A percentile compares a stretch with the other conserved stretches of the same genome.
phyloP scores from a whole-genome alignment of 179 eudicot species.

The Spinacia oleracea region DNA sequence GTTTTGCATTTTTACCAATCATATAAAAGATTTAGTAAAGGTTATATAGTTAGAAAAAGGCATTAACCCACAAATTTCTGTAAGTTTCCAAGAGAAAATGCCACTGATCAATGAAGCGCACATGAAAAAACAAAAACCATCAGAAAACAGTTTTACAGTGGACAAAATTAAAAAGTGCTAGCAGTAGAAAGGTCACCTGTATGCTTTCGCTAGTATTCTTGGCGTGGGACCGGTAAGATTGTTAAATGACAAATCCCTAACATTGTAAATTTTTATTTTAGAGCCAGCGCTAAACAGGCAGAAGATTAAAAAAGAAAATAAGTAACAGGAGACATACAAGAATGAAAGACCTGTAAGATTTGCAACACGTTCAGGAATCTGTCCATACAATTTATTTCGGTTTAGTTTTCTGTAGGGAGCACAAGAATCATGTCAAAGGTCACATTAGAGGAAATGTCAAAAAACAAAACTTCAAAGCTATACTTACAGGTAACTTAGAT shows the following conservation, averaged over 20 bases:
- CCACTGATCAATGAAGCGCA: neutral
- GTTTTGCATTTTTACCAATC: neutral
- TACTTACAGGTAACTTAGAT: slow-evolving; percentile 82
- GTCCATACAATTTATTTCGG: slow-evolving; percentile 71
- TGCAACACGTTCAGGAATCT: slow-evolving; percentile 70
- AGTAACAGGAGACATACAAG: slow-evolving; percentile 65
- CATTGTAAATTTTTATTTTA: slow-evolving; percentile 9
- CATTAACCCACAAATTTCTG: neutral
- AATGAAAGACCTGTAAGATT: slow-evolving; percentile 81
- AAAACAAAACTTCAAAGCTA: slow-evolving; percentile 6
- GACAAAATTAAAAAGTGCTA: neutral
- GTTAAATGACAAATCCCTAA: slow-evolving; percentile 85
- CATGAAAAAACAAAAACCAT: neutral
- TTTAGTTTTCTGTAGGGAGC: slow-evolving; percentile 66
- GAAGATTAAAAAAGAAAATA: neutral
- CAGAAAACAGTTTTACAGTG: neutral
- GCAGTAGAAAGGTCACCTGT: slow-evolving; percentile 45
- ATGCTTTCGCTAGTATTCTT: slow-evolving; percentile 70
- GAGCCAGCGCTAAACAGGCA: neutral
- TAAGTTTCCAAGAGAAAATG: neutral
- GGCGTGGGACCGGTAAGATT: slow-evolving; percentile 88
- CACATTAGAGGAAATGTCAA: neutral
- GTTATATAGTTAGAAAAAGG: neutral
- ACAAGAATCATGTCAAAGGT: neutral
- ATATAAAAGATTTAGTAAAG: neutral